Evolutionary conservation across 495 filamentous ascomycete genomes (phyloP), one percentile per base, ranked within the genome.

Genomic region (Usnea hakonensis): DNA sequence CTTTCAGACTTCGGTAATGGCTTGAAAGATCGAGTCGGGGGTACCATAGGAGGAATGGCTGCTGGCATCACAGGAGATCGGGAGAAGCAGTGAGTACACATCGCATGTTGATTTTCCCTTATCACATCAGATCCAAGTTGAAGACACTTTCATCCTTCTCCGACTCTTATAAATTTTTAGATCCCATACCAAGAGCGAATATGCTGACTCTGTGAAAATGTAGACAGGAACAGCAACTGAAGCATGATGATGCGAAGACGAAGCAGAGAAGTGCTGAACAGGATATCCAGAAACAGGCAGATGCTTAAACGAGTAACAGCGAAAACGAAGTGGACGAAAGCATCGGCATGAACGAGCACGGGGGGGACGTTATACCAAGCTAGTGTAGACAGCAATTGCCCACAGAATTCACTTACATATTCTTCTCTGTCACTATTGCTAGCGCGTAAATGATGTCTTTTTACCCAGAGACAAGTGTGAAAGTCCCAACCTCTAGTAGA

Each of bases 231-330:
- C 83, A 80, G 55, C 77, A 85, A 73, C 69, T 82, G 52, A 78
- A 87, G 71, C 93, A 95, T 67, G 92, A 95, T 70, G 74, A 81
- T 67, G 93, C 92, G 38, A 97, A 96, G 83, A 91, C 88, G 30
- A 78, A 82, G 70, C 87, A 95, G 79, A 80, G 92, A 16, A 87
- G 92, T 58, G 92, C 86, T 14, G 92, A 96, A 83, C 74, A 77
- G 30, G 92, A 96, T 71, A 83, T 96, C 60, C 73, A 84, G 67
- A 91, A 90, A 83, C 81, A 87, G 76, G 72, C 65, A 70, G 70
- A 68, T 55, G 53, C 65, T 43, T 64, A 64, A 9, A 38, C 4
- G 3, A 26, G 26, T 17, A 19, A 23, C 26, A 13, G 30, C 13
- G 43, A 30, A 7, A 14, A 8, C 21, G 11, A 44, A 50, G 32